These are phyloP conservation scores for Fonsecaea pugnacius DNA, from an alignment of 2,329 filamentous ascomycete species.

Conservation along the genomic window DNA sequence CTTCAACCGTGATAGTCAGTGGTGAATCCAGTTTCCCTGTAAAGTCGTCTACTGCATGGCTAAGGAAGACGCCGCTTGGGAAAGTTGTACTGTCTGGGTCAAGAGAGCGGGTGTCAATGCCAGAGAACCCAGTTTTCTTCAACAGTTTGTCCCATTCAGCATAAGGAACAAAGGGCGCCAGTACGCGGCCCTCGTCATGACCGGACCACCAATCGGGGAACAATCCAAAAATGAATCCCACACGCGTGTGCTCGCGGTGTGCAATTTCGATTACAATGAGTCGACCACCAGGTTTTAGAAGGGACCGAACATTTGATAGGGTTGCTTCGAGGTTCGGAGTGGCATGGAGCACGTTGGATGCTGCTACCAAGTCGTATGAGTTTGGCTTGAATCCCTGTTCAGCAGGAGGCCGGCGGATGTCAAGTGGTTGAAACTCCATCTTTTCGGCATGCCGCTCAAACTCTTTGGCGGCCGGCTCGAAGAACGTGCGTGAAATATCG, in stretches of 20 bases:
- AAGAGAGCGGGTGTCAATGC: slow-evolving; percentile 12
- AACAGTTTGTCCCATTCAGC: slow-evolving; percentile 22
- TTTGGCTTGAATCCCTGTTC: slow-evolving; percentile 41
- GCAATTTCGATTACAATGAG: slow-evolving; percentile 27
- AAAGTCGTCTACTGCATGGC: slow-evolving; percentile 14
- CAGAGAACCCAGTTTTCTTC: slow-evolving; percentile 21
- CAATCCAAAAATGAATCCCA: slow-evolving; percentile 33
- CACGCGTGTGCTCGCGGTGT: slow-evolving; percentile 7
- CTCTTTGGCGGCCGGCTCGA: slow-evolving; percentile 23
- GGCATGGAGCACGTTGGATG: slow-evolving; percentile 45
- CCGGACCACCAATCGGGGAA: slow-evolving; percentile 40
- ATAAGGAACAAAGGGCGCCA: slow-evolving; percentile 15
- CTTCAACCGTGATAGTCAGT: not conserved
- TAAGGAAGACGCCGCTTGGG: slow-evolving; percentile 16
- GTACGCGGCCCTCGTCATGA: slow-evolving; percentile 25
- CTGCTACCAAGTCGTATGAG: slow-evolving; percentile 44
- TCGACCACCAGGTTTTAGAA: slow-evolving; percentile 37
- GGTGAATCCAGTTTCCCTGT: slow-evolving; percentile 1
- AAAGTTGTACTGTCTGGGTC: slow-evolving; percentile 21
- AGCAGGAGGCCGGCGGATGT: slow-evolving; percentile 40
- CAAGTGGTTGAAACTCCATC: slow-evolving; percentile 40
- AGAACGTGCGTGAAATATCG: slow-evolving; percentile 37
- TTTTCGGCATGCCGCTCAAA: slow-evolving; percentile 16
- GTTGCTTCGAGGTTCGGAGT: slow-evolving; percentile 38
- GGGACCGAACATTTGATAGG: slow-evolving; percentile 37